These are phyloP conservation scores for Cladorrhinum sp. DNA, from an alignment of 2,329 filamentous ascomycete genomes.

Conservation along the genomic window DNA sequence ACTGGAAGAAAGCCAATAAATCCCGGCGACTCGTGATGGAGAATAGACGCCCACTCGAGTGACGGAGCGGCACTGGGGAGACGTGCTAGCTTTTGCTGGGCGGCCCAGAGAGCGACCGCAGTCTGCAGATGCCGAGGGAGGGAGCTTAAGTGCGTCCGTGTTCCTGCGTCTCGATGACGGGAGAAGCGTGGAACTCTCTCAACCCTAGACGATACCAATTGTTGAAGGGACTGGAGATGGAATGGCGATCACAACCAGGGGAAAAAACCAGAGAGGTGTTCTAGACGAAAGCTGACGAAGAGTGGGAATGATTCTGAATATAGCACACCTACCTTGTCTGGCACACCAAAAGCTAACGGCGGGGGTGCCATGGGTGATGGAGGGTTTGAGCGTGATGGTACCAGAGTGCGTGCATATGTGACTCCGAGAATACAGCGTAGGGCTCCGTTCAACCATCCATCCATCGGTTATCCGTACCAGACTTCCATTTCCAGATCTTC, in stretches of 20 bases:
- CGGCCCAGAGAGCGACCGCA: constrained; percentile 25
- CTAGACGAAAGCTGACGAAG: constrained; percentile 8
- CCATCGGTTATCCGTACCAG: neutral
- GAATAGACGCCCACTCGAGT: constrained; percentile 44
- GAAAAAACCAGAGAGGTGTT: neutral
- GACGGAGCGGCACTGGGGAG: constrained; percentile 35
- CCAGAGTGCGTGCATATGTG: constrained; percentile 18
- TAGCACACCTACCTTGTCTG: constrained; percentile 7
- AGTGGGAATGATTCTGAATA: constrained; percentile 14
- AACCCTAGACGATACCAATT: neutral
- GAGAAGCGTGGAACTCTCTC: constrained; percentile 5
- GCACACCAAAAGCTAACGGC: neutral
- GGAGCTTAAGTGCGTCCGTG: constrained; percentile 4
- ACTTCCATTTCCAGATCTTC: neutral
- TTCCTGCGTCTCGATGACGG: neutral
- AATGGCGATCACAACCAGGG: constrained; percentile 6
- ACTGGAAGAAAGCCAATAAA: constrained; percentile 36
- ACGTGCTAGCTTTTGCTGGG: constrained; percentile 21
- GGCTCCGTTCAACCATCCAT: neutral
- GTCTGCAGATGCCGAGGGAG: constrained; percentile 15
- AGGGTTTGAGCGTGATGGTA: constrained; percentile 9
- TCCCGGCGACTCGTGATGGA: constrained; percentile 38
- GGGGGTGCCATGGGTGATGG: constrained; percentile 13
- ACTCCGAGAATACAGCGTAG: neutral
- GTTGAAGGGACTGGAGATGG: neutral